Conservation (phyloP, 108 stramenopile species). For the Halocafeteria seosinensis region DNA sequence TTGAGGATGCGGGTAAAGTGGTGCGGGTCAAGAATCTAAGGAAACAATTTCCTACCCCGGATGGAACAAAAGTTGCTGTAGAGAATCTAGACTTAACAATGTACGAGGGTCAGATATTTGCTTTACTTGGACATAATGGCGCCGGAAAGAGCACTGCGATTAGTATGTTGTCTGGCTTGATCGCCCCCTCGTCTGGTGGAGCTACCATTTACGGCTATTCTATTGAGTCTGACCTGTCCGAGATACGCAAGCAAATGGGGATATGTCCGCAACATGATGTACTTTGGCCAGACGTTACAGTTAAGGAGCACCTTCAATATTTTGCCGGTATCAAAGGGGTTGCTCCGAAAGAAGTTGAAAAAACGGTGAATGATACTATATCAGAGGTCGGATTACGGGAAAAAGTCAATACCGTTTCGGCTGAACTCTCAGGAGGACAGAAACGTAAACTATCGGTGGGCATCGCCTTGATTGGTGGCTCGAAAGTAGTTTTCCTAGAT, state of each 20-base stretch:
- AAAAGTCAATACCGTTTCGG: conserved; percentile 22
- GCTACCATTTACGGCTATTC: conserved; percentile 22
- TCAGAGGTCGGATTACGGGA: conserved; percentile 35
- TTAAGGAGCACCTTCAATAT: conserved; percentile 35
- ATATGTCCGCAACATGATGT: conserved; percentile 55
- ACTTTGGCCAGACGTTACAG: conserved; percentile 37
- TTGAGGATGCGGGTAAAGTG: conserved; percentile 38
- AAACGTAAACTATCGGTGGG: conserved; percentile 48
- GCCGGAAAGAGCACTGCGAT: conserved; percentile 56
- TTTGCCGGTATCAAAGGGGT: conserved; percentile 30
- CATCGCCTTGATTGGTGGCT: conserved; percentile 40
- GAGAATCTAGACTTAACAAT: conserved; percentile 60
- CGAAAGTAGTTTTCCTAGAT: conserved; percentile 38
- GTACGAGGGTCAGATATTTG: conserved; percentile 72
- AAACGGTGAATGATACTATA: conserved; percentile 17
- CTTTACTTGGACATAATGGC: conserved; percentile 77
- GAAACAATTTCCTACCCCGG: conserved; percentile 42
- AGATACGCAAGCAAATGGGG: conserved; percentile 32
- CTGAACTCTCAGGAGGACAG: conserved; percentile 39
- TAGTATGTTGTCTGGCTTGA: conserved; percentile 71
- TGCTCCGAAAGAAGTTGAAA: conserved; percentile 3
- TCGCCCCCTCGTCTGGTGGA: conserved; percentile 61
- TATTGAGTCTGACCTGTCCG: conserved; percentile 1
- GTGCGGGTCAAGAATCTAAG: conserved; percentile 18
- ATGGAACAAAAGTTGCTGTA: conserved; percentile 73